Conservation (phyloP, 495 filamentous ascomycete species). For the Neurospora tetrasperma region DNA sequence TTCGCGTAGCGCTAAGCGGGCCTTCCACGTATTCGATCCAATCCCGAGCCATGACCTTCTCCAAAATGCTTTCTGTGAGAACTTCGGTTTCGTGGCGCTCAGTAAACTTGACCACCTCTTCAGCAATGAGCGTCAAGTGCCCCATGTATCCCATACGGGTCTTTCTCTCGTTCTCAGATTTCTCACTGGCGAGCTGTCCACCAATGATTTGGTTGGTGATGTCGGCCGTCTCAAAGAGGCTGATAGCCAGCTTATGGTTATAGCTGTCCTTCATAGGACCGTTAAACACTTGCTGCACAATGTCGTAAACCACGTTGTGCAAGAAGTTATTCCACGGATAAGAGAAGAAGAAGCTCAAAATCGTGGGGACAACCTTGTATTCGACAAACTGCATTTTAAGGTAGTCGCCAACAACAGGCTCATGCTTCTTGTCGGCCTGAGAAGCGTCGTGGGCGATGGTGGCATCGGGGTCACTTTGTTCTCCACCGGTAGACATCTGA, state of each 20-base stretch:
- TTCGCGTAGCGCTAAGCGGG: conserved; percentile 83
- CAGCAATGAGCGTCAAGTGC: conserved; percentile 91
- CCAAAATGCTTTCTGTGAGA: conserved; percentile 71
- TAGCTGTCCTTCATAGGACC: conserved; percentile 93
- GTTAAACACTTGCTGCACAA: conserved; percentile 98
- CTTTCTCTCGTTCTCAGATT: conserved; percentile 65
- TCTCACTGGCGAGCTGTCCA: conserved; percentile 78
- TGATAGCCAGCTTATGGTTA: conserved; percentile 85
- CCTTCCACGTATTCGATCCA: conserved; percentile 97
- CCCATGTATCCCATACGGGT: conserved; percentile 98
- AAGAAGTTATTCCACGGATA: conserved; percentile 99
- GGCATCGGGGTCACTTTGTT: conserved; percentile 7
- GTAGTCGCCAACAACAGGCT: conserved; percentile 93
- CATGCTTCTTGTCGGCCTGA: conserved; percentile 10
- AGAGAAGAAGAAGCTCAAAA: conserved; percentile 94
- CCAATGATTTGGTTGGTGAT: conserved; percentile 88
- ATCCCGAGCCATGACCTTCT: conserved; percentile 73
- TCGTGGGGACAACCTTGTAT: conserved; percentile 88
- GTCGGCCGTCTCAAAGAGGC: conserved; percentile 79
- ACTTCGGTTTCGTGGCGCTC: conserved; percentile 86
- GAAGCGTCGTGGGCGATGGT: conserved; percentile 7
- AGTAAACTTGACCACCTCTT: conserved; percentile 97
- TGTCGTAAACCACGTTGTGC: conserved; percentile 98
- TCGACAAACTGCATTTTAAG: conserved; percentile 97
- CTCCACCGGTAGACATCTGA: conserved; percentile 12